phyloP scores from a whole-genome alignment of 2,329 filamentous ascomycete genomes.

The Atkinsonella texensis region DNA sequence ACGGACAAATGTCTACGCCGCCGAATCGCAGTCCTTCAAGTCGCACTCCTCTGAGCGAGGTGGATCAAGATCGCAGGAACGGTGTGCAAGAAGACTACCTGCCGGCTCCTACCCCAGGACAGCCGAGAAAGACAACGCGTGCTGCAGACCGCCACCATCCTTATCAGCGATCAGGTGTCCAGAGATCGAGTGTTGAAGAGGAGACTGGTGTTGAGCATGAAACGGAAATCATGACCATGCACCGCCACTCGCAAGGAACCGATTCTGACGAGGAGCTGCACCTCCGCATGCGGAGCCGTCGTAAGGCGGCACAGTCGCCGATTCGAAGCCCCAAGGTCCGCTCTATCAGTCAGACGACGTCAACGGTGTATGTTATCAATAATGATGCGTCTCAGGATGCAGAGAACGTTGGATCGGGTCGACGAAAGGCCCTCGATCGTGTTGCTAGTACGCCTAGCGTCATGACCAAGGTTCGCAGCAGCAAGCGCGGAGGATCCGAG shows the following conservation, averaged over 20 bases:
- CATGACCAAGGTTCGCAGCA: conserved; percentile 53
- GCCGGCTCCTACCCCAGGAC: conserved; percentile 87
- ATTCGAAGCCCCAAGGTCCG: conserved; percentile 49
- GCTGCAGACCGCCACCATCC: conserved; percentile 64
- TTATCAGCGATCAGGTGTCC: conserved; percentile 46
- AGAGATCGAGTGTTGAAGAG: conserved; percentile 30
- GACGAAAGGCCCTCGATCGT: conserved; percentile 47
- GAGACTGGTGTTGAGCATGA: conserved; percentile 43
- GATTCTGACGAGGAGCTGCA: conserved; percentile 79
- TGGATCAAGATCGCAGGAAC: conserved; percentile 66
- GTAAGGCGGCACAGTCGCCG: conserved; percentile 52
- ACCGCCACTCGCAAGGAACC: conserved; percentile 47
- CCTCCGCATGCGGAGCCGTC: conserved; percentile 58
- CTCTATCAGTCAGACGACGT: conserved; percentile 66
- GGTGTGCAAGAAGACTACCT: conserved; percentile 79
- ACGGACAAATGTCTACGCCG: conserved; percentile 67
- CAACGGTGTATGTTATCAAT: conserved; percentile 52
- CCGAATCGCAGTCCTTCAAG: conserved; percentile 66
- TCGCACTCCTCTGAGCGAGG: conserved; percentile 83
- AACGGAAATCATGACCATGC: conserved; percentile 47
- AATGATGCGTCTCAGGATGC: conserved; percentile 58
- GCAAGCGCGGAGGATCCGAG: conserved; percentile 37
- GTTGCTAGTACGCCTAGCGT: conserved; percentile 42
- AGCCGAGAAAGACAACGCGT: conserved; percentile 80
- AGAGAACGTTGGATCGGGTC: conserved; percentile 53